Evolutionary conservation across 768 basidiomycete genomes (phyloP).

Genomic region (Jaapia argillacea): DNA sequence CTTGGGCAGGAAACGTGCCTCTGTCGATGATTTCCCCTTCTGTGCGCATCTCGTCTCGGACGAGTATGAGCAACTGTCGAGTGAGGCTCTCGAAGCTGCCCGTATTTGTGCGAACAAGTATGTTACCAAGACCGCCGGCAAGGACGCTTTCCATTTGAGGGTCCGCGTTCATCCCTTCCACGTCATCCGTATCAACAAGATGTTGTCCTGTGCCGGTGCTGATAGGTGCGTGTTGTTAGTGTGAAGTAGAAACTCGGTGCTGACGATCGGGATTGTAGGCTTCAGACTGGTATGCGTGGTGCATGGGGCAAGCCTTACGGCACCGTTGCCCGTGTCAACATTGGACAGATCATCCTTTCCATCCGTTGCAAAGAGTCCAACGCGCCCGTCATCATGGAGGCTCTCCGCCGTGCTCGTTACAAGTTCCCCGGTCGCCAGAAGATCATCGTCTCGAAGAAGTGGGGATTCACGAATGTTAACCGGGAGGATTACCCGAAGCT

Average conservation of each 20-base stretch:
- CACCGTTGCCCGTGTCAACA: constrained; percentile 91
- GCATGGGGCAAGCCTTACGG: constrained; percentile 99
- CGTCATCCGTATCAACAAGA: constrained; percentile 99
- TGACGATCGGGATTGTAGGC: constrained; percentile 27
- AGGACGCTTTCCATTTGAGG: constrained; percentile 97
- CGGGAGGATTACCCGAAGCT: constrained; percentile 82
- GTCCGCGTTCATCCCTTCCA: constrained; percentile 98
- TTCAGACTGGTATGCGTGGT: constrained; percentile 98
- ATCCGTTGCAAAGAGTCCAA: constrained; percentile 89
- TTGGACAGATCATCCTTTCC: constrained; percentile 89
- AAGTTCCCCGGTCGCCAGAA: constrained; percentile 99
- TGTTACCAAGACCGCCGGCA: constrained; percentile 94
- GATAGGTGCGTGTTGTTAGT: constrained; percentile 64
- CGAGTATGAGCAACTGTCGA: constrained; percentile 95
- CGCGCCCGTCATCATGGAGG: constrained; percentile 86
- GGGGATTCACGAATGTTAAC: constrained; percentile 96
- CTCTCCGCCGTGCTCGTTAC: constrained; percentile 94
- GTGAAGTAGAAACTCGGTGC: neutral
- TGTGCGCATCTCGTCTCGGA: constrained; percentile 95
- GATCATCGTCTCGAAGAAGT: constrained; percentile 95
- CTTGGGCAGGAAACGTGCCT: constrained; percentile 90
- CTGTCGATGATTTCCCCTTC: constrained; percentile 97
- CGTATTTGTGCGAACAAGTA: constrained; percentile 99
- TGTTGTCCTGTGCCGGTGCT: constrained; percentile 98
- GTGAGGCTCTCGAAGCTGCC: constrained; percentile 93